Conservation (phyloP, 805 yeast genomes). For the Kodamaea restingae region DNA sequence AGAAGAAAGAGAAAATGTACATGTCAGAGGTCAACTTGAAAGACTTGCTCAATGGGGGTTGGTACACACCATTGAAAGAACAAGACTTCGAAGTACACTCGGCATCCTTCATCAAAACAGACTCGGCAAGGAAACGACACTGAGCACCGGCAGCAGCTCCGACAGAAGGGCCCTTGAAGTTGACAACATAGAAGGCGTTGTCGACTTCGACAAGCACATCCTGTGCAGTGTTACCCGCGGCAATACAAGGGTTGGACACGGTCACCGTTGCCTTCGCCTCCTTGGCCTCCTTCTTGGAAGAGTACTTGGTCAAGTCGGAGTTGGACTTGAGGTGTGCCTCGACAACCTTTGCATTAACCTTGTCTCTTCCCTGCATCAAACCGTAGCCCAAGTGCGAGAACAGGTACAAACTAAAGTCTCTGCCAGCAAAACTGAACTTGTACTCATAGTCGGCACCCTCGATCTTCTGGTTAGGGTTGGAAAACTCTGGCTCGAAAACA, state of each 20-base stretch:
- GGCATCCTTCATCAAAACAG: slow-evolving; percentile 75
- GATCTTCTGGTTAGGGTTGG: slow-evolving; percentile 51
- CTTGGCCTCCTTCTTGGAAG: slow-evolving; percentile 32
- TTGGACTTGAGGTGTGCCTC: slow-evolving; percentile 39
- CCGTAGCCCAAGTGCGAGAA: slow-evolving; percentile 96
- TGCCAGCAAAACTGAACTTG: slow-evolving; percentile 73
- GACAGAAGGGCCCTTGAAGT: slow-evolving; percentile 57
- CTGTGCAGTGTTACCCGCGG: slow-evolving; percentile 66
- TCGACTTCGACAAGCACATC: slow-evolving; percentile 58
- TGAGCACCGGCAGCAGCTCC: slow-evolving; percentile 63
- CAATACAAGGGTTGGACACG: slow-evolving; percentile 78
- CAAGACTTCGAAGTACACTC: slow-evolving; percentile 78
- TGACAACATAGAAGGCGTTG: slow-evolving; percentile 46
- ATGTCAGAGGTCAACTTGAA: slow-evolving; percentile 73
- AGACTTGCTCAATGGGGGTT: slow-evolving; percentile 80
- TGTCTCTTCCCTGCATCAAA: slow-evolving; percentile 87
- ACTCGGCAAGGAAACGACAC: slow-evolving; percentile 82
- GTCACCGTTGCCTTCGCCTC: slow-evolving; percentile 41
- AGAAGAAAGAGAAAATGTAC: slow-evolving; percentile 90
- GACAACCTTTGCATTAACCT: slow-evolving; percentile 66
- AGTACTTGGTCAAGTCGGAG: slow-evolving; percentile 18
- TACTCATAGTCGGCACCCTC: slow-evolving; percentile 86
- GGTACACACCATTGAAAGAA: slow-evolving; percentile 95
- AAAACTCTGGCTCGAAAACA: slow-evolving; percentile 90
- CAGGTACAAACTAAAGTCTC: slow-evolving; percentile 80